Evolutionary conservation across 2,329 filamentous ascomycete genomes (phyloP).

Genomic region (Epichloe elymi): DNA sequence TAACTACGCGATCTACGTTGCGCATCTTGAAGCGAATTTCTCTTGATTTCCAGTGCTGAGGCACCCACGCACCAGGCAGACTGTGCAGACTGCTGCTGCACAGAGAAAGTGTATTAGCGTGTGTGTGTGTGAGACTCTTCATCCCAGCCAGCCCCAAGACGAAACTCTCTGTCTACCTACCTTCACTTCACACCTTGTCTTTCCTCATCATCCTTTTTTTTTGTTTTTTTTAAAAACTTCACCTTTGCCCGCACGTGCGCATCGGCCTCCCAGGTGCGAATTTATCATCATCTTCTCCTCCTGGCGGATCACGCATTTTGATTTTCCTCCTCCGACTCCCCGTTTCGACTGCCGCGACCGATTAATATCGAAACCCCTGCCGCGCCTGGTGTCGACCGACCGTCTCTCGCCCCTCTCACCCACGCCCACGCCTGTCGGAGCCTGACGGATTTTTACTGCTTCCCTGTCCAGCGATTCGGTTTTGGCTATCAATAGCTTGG

Average conservation of each 20-base stretch:
- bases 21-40: background rate
- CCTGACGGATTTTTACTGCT: conserved; percentile 13
- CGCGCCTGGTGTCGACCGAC: conserved; percentile 5
- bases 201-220: conserved; percentile 5
- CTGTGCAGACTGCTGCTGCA: background rate
- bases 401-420: conserved; percentile 13
- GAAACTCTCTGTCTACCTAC: conserved; percentile 6
- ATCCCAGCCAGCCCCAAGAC: conserved; percentile 9
- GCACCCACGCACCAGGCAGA: background rate
- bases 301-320: conserved; percentile 6
- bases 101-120: background rate
- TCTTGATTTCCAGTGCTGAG: conserved; percentile 4
- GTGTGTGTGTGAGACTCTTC: conserved; percentile 1
- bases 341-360: conserved; percentile 6
- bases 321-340: background rate
- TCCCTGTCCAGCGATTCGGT: conserved; percentile 2
- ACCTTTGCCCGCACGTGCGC: conserved; percentile 1
- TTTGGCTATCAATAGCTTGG: conserved; percentile 18
- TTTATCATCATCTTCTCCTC: background rate
- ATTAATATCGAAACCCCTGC: conserved; percentile 5
- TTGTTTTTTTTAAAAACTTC: background rate
- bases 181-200: conserved; percentile 6
- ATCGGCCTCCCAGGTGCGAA: background rate
- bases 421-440: conserved; percentile 16
- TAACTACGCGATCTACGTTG: background rate